A percentile compares a stretch with the other conserved stretches of the same genome.
Evolutionary conservation across 1,284 basidiomycete species (phyloP).

Genomic region (Melampsora americana): DNA sequence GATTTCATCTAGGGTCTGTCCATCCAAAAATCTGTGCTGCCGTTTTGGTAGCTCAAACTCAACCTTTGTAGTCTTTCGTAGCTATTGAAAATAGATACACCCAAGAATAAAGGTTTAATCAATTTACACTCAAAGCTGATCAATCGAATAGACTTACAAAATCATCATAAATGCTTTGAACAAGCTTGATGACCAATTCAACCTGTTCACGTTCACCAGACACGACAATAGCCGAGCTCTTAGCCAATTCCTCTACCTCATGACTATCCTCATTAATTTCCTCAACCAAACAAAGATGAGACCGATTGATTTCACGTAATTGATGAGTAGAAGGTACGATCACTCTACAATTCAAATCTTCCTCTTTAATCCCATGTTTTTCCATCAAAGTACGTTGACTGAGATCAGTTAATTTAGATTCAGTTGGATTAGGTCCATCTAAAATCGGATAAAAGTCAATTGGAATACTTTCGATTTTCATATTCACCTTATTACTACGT

Average conservation of each 20-base stretch:
- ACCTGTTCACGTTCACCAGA: conserved; percentile 80
- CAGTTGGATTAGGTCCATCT: conserved; percentile 62
- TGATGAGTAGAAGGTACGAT: neutral
- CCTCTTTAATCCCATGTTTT: conserved; percentile 61
- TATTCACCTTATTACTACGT: conserved; percentile 73
- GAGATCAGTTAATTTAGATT: conserved; percentile 54
- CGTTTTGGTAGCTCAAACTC: conserved; percentile 83
- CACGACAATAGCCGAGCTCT: conserved; percentile 54
- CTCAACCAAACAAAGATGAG: conserved; percentile 13
- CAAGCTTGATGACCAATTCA: conserved; percentile 67
- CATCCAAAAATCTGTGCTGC: conserved; percentile 88
- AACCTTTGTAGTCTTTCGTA: conserved; percentile 59
- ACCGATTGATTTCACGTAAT: conserved; percentile 3
- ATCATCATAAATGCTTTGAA: conserved; percentile 67
- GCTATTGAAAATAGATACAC: conserved; percentile 28
- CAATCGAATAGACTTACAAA: conserved; percentile 58
- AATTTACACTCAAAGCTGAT: neutral
- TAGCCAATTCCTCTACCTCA: conserved; percentile 60
- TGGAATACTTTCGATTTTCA: conserved; percentile 82
- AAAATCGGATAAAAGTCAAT: conserved; percentile 82
- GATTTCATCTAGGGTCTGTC: conserved; percentile 69
- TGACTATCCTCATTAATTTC: neutral
- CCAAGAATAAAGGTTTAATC: neutral
- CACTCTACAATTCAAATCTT: conserved; percentile 43
- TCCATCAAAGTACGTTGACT: conserved; percentile 62